phyloP scores from a whole-genome alignment of 2,329 filamentous ascomycete species.

The Zymoseptoria ardabiliae region DNA sequence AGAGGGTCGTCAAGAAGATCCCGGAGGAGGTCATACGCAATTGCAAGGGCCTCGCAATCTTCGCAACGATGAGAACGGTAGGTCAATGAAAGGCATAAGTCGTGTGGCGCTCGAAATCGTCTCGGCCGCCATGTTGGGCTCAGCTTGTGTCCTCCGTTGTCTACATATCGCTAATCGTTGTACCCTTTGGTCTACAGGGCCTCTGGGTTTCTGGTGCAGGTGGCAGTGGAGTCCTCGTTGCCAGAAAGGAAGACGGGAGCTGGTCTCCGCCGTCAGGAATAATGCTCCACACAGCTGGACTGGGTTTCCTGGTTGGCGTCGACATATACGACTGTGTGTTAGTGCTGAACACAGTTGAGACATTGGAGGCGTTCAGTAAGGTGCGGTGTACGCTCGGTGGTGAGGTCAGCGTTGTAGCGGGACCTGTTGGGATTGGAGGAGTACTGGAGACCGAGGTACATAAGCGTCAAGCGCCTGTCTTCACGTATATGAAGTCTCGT shows the following conservation, averaged over 20 bases:
- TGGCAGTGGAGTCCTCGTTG: conserved; percentile 80
- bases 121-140: no score
- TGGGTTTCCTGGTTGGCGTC: conserved; percentile 84
- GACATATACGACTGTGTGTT: conserved; percentile 96
- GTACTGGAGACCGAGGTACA: conserved; percentile 62
- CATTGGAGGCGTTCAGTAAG: conserved; percentile 75
- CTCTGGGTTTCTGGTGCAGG: conserved; percentile 87
- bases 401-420: conserved; percentile 68
- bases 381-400: conserved; percentile 72
- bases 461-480: conserved; percentile 63
- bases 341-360: conserved; percentile 80
- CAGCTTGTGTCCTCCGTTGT: no score
- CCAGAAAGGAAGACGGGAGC: conserved; percentile 72
- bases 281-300: conserved; percentile 77
- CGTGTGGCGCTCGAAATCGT: no score
- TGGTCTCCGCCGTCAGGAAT: conserved; percentile 92
- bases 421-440: conserved; percentile 70
- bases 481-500: conserved; percentile 81
- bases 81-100: no score
- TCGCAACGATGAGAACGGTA: conserved; percentile 82
- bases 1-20: conserved; percentile 70
- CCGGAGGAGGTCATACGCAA: conserved; percentile 76
- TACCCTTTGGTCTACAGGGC: conserved; percentile 37
- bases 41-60: conserved; percentile 84
- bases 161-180: no score